Percentiles rank a stretch among this genome's conserved stretches.
phyloP scores from a whole-genome alignment of 441 rosid species.

The Brassica hybrid region DNA sequence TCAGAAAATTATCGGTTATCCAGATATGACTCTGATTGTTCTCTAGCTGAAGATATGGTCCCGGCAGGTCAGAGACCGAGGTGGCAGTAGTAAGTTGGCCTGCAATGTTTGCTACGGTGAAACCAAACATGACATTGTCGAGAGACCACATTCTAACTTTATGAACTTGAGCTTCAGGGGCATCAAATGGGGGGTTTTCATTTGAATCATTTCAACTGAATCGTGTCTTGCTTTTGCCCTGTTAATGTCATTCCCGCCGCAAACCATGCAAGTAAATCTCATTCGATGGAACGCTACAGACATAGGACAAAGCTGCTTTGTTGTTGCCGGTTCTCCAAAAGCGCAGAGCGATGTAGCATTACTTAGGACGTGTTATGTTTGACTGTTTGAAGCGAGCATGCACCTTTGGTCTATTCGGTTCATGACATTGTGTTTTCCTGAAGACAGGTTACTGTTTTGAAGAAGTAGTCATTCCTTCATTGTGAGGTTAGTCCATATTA shows the following conservation, averaged over 20 bases:
- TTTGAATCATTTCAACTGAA: not conserved
- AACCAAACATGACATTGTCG: too few species aligned
- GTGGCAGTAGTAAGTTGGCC: not conserved
- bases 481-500: not conserved
- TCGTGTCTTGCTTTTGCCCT: not conserved
- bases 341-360: too few species aligned
- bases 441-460: too few species aligned
- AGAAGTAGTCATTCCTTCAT: not conserved
- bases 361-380: too few species aligned
- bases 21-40: slow-evolving; percentile 50
- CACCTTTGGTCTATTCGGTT: too few species aligned
- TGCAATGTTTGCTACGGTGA: not conserved
- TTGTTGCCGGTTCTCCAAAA: not conserved
- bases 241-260: not conserved
- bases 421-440: too few species aligned
- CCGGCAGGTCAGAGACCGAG: not conserved
- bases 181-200: too few species aligned
- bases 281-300: not conserved
- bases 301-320: not conserved
- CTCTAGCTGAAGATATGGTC: not conserved
- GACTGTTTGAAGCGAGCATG: too few species aligned
- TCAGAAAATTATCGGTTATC: slow-evolving; percentile 38
- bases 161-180: too few species aligned
- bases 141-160: too few species aligned
- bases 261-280: too few species aligned